Evolutionary conservation across 2,329 filamentous ascomycete species (phyloP), one percentile per base, ranked within the genome.

Genomic region (Ceratocystis alfenasii): DNA sequence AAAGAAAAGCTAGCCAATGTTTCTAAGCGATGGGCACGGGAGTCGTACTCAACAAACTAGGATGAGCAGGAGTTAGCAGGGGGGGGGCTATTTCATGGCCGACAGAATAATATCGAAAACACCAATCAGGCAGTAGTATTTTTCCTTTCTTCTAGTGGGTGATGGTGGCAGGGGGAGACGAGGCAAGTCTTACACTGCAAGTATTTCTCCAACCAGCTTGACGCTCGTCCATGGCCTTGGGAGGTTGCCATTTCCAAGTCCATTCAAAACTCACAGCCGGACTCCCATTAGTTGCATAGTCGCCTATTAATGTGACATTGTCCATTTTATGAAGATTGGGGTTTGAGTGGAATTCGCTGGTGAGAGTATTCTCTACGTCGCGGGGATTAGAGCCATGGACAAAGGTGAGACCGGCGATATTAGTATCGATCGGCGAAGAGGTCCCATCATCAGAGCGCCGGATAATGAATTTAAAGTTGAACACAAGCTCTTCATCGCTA

Each of bases 241-340:
- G 94, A 7, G 94, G 90, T 73, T 88, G 90, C 91, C 93, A 99
- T 79, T 88, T 94, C 94, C 94, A 99, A 6, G 87, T 87, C 91
- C 93, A 99, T 69, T 93, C 88, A 73, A 96, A 96, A 44, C 90
- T 86, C 36, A 95, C 87, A 1, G 90, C 93, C 5, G 87, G 79
- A 71, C 80, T 89, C n/a, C 93, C 92, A 41, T 82, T 85, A 0
- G 94, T 99, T 2, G 84, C 82, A 73, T 88, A 96, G 74, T 96
- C 91, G 2, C 94, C 94, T n/a, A 99, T 87, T 57, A 97, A 81
- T 72, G 95, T 88, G 48, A 99, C 94, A 73, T 97, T 97, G 65
- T 91, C 83, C 73, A 96, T 97, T 74, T 95, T 97, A 78, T 99
- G 94, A 66, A 99, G 79, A 73, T 99, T 99, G 0, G 94, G 94